phyloP scores from a whole-genome alignment of 208 protist genomes.

The Trypanosoma scelopori region DNA sequence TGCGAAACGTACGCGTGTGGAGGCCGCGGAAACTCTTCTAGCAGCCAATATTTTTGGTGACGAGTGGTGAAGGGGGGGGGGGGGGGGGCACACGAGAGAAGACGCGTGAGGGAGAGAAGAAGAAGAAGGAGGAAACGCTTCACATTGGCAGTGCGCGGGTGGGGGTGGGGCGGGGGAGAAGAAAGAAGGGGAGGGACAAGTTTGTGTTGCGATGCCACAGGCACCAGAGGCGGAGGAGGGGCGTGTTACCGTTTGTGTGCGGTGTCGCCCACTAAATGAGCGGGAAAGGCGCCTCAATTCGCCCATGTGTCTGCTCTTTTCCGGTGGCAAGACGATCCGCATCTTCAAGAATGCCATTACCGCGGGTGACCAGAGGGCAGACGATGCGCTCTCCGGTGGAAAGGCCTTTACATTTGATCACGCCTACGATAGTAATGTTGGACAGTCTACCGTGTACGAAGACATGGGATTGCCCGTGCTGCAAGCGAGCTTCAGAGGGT shows the following conservation, averaged over 20 bases:
- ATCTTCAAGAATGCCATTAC: constrained; percentile 40
- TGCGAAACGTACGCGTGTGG: too few species aligned
- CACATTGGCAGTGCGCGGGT: background rate
- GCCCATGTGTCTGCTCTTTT: constrained; percentile 32
- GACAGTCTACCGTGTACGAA: constrained; percentile 84
- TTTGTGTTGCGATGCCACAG: constrained; percentile 11
- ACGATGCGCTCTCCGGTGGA: constrained; percentile 1
- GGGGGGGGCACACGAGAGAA: background rate
- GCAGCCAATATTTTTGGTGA: background rate
- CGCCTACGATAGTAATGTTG: constrained; percentile 47
- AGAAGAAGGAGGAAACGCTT: background rate
- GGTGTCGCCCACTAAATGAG: constrained; percentile 61
- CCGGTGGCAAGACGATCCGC: constrained; percentile 47
- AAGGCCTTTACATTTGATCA: constrained; percentile 79
- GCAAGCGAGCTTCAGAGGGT: constrained; percentile 79
- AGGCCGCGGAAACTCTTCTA: too few species aligned
- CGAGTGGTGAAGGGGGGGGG: background rate
- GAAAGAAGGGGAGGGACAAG: background rate
- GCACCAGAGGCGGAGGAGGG: constrained; percentile 46
- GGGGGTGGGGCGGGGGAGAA: background rate
- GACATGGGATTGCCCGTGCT: constrained; percentile 88
- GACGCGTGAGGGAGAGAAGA: background rate
- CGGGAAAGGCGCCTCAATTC: constrained; percentile 38
- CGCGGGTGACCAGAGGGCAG: background rate
- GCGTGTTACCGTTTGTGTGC: constrained; percentile 77